These are phyloP conservation scores for Mycena latifolia DNA, from an alignment of 768 basidiomycete species.

Conservation along the genomic window DNA sequence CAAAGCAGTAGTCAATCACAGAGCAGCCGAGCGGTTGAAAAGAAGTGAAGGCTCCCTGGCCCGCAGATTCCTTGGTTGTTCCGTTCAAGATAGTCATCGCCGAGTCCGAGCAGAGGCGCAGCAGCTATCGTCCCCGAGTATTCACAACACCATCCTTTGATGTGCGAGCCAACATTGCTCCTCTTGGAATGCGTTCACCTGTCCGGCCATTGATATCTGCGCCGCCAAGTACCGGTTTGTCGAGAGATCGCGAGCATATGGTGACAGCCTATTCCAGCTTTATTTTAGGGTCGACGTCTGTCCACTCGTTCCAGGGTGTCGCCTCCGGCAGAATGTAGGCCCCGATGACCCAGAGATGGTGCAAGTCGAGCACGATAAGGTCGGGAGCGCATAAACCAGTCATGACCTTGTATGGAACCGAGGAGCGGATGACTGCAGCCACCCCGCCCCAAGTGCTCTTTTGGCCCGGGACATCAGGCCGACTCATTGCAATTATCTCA, in stretches of 20 bases:
- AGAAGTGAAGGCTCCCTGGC: slow-evolving; percentile 2
- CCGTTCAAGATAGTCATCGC: background rate
- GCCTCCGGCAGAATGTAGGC: background rate
- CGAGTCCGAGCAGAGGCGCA: background rate
- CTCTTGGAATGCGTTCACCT: background rate
- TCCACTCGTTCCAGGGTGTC: background rate
- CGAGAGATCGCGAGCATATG: background rate
- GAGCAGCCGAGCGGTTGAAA: slow-evolving; percentile 4
- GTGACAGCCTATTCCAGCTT: slow-evolving; percentile 1
- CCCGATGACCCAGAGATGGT: slow-evolving; percentile 5
- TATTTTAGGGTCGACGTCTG: background rate
- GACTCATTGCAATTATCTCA: background rate
- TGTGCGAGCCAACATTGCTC: background rate
- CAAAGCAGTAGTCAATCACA: slow-evolving; percentile 2
- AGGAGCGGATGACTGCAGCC: background rate
- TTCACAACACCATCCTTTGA: slow-evolving; percentile 1
- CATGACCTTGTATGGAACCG: background rate
- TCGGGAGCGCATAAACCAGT: background rate
- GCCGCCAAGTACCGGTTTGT: background rate
- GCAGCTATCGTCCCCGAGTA: background rate
- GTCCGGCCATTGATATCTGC: background rate
- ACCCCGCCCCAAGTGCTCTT: background rate
- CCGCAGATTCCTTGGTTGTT: background rate
- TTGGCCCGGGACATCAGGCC: background rate
- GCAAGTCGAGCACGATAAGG: slow-evolving; percentile 7